These are phyloP conservation scores for Leishmania turanica DNA, from an alignment of 208 protist genomes.

Conservation along the genomic window DNA sequence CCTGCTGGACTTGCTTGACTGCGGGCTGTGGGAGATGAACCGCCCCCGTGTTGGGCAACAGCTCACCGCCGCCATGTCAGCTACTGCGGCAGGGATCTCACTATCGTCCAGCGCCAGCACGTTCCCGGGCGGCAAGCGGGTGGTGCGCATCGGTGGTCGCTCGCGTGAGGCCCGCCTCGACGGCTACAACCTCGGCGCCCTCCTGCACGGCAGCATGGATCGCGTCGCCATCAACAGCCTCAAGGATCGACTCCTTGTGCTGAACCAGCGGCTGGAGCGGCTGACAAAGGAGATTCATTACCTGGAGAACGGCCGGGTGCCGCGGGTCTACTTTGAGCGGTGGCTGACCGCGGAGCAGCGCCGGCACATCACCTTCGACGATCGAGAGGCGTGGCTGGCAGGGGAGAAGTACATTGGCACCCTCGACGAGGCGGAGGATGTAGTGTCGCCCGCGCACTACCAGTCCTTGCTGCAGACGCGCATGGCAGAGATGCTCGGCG, in stretches of 20 bases:
- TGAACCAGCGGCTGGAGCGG: conserved; percentile 77
- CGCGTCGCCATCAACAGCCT: conserved; percentile 74
- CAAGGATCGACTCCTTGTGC: conserved; percentile 72
- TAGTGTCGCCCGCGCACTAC: conserved; percentile 35
- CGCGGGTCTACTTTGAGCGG: conserved; percentile 78
- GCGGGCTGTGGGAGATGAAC: conserved; percentile 68
- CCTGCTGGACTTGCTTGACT: conserved; percentile 80
- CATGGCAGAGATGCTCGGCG: conserved; percentile 32
- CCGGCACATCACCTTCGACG: conserved; percentile 70
- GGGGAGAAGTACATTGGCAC: conserved; percentile 69
- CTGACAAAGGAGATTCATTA: conserved; percentile 87
- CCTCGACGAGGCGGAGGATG: conserved; percentile 6
- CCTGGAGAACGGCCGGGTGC: conserved; percentile 80
- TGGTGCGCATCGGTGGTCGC: conserved; percentile 89
- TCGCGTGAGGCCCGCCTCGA: conserved; percentile 76
- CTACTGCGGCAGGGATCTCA: background rate
- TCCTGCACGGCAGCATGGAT: conserved; percentile 63
- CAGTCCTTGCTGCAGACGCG: conserved; percentile 54
- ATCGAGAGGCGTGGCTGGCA: conserved; percentile 82
- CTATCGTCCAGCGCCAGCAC: conserved; percentile 24
- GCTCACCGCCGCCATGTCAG: conserved; percentile 18
- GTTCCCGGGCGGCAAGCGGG: conserved; percentile 76
- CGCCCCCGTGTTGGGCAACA: conserved; percentile 43
- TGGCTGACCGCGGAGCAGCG: conserved; percentile 88
- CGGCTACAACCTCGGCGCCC: conserved; percentile 71